These are phyloP conservation scores for Talaromyces sp. DNA, from an alignment of 2,329 filamentous ascomycete genomes.

Conservation along the genomic window DNA sequence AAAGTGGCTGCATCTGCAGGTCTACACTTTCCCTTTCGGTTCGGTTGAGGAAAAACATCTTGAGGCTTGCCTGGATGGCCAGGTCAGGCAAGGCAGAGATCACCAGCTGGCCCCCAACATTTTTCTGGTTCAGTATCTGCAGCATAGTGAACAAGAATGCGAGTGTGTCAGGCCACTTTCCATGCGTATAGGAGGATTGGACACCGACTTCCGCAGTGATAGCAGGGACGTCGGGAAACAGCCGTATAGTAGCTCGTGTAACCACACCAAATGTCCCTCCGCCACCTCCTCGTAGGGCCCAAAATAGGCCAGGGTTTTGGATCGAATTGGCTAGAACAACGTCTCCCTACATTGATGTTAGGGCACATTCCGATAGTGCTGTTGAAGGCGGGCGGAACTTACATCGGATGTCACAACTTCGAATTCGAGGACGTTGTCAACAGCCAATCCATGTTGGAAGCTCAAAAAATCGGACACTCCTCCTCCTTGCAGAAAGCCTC, in stretches of 20 bases:
- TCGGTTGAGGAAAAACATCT: neutral
- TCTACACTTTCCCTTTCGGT: neutral
- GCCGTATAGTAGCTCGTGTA: constrained; percentile 13
- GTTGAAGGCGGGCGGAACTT: neutral
- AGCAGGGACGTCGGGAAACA: neutral
- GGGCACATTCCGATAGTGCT: neutral
- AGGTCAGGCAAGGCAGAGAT: neutral
- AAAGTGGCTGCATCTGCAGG: neutral
- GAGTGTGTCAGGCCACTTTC: neutral
- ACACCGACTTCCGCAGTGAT: neutral
- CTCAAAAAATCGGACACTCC: constrained; percentile 45
- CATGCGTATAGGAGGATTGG: neutral
- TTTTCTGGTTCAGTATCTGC: neutral
- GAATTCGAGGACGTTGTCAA: constrained; percentile 41
- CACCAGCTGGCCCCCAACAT: constrained; percentile 2
- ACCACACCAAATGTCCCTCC: constrained; percentile 46
- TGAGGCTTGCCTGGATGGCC: neutral
- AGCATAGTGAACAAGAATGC: neutral
- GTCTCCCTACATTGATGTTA: neutral
- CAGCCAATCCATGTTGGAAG: constrained; percentile 36
- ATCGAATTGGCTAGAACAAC: constrained; percentile 8
- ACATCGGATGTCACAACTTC: constrained; percentile 35
- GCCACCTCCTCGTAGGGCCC: constrained; percentile 50
- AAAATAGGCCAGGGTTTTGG: constrained; percentile 39
- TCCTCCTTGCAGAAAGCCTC: constrained; percentile 56